These are phyloP conservation scores for Adenanthera pavonina DNA, from an alignment of 306 rosid genomes.

Conservation along the genomic window DNA sequence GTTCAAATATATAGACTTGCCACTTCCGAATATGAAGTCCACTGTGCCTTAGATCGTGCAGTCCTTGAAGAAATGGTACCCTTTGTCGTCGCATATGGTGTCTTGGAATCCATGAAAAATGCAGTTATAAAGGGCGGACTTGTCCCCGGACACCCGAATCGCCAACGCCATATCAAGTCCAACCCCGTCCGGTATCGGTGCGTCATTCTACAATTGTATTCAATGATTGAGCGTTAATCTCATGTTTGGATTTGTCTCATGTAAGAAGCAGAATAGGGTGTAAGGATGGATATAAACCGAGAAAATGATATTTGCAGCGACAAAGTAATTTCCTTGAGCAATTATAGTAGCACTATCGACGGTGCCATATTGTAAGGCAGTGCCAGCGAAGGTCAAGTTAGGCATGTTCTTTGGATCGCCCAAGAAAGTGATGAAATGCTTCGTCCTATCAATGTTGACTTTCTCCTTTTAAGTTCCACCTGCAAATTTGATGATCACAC, in stretches of 20 bases:
- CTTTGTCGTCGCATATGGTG: conserved; percentile 46
- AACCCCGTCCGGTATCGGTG: conserved; percentile 39
- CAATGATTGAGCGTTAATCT: too few species aligned
- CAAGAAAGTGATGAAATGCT: conserved; percentile 50
- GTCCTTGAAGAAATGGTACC: conserved; percentile 42
- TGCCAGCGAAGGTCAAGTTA: conserved; percentile 42
- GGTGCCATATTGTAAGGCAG: conserved; percentile 45
- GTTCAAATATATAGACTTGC: conserved; percentile 49
- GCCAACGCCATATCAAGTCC: conserved; percentile 29
- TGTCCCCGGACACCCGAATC: conserved; percentile 41
- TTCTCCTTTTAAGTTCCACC: conserved; percentile 54
- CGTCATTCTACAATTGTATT: conserved; percentile 19
- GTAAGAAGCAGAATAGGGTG: too few species aligned
- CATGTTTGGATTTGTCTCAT: too few species aligned
- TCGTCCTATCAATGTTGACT: conserved; percentile 40
- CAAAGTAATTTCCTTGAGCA: conserved; percentile 47
- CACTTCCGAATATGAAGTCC: conserved; percentile 51
- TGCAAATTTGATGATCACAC: conserved; percentile 55
- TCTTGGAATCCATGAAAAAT: conserved; percentile 40
- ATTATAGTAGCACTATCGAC: conserved; percentile 58
- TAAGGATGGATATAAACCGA: conserved; percentile 43
- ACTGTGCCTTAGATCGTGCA: conserved; percentile 45
- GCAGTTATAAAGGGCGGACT: conserved; percentile 43
- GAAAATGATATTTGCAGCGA: conserved; percentile 49
- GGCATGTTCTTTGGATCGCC: conserved; percentile 43